Percentiles rank a stretch among this genome's conserved stretches.
Evolutionary conservation across 108 stramenopile genomes (phyloP).

Genomic region (Pinguiococcus pyrenoidosus): DNA sequence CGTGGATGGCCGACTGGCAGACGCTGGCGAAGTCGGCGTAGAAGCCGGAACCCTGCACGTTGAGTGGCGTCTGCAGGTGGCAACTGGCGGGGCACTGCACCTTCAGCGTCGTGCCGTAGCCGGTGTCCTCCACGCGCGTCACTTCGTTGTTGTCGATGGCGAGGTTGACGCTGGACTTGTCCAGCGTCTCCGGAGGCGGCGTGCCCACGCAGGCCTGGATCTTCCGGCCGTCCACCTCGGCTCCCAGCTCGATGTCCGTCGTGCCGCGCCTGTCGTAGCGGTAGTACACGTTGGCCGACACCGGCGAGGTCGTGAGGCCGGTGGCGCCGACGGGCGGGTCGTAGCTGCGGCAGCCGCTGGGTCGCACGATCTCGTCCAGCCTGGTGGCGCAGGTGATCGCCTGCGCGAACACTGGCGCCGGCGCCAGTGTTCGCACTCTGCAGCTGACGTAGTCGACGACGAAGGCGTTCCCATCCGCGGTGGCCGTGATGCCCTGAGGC

Average conservation of each 20-base stretch:
- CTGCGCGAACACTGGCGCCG: constrained; percentile 25
- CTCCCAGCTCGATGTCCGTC: constrained; percentile 26
- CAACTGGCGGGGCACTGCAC: constrained; percentile 34
- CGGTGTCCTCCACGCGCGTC: constrained; percentile 50
- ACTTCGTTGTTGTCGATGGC: constrained; percentile 44
- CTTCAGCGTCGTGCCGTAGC: constrained; percentile 50
- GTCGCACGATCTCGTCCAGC: constrained; percentile 43
- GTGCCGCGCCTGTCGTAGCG: neutral
- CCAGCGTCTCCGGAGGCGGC: constrained; percentile 44
- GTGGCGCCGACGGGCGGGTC: constrained; percentile 52
- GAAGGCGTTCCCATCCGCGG: constrained; percentile 45
- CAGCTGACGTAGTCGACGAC: constrained; percentile 48
- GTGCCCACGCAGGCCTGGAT: constrained; percentile 57
- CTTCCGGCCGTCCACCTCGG: constrained; percentile 41
- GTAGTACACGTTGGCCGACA: constrained; percentile 56
- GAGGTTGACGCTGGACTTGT: constrained; percentile 36
- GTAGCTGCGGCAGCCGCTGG: constrained; percentile 63
- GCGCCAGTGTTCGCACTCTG: constrained; percentile 44
- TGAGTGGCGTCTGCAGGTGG: no score
- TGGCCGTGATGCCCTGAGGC: constrained; percentile 47
- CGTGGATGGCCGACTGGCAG: constrained; percentile 55
- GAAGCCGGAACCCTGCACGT: constrained; percentile 10
- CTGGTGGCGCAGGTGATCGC: constrained; percentile 39
- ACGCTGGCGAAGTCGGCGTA: constrained; percentile 52
- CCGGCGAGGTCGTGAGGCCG: no score